Conservation (phyloP, 1,139 yeast genomes). For the Saccharomycopsis phalli region DNA sequence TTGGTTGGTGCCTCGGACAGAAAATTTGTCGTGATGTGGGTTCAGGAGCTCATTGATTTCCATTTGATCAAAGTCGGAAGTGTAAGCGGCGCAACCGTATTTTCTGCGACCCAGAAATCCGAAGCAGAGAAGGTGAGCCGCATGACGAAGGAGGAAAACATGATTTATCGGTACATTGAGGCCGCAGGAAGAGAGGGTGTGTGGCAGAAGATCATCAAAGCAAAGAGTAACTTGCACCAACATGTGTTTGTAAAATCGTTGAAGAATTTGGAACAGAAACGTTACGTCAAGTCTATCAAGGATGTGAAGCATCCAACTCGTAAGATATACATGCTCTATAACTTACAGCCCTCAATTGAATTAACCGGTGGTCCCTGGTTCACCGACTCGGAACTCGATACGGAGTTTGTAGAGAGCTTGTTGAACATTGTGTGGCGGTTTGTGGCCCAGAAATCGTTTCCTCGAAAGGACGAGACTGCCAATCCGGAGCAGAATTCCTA, state of each 20-base stretch:
- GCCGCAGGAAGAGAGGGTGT: conserved; percentile 93
- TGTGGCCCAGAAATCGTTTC: conserved; percentile 67
- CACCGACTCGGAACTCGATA: conserved; percentile 89
- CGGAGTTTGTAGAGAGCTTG: conserved; percentile 82
- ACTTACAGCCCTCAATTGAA: conserved; percentile 86
- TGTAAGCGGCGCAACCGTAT: conserved; percentile 56
- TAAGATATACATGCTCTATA: conserved; percentile 90
- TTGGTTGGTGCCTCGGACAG: conserved; percentile 31
- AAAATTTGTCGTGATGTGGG: conserved; percentile 40
- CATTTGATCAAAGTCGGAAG: conserved; percentile 62
- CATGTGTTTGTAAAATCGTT: conserved; percentile 82
- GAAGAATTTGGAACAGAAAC: conserved; percentile 72
- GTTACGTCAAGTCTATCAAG: conserved; percentile 83
- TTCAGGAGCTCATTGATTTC: conserved; percentile 57
- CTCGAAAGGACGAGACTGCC: conserved; percentile 29
- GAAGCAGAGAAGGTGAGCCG: conserved; percentile 66
- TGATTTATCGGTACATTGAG: conserved; percentile 85
- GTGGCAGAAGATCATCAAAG: conserved; percentile 91
- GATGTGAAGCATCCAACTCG: conserved; percentile 94
- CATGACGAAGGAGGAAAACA: conserved; percentile 82
- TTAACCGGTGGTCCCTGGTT: conserved; percentile 99
- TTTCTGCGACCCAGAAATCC: conserved; percentile 57
- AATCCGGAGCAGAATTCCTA: conserved; percentile 32
- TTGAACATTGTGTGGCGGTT: conserved; percentile 83
- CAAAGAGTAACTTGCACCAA: conserved; percentile 86